Percentiles rank a stretch among this genome's conserved stretches.
phyloP scores from a whole-genome alignment of 2,329 filamentous ascomycete genomes.

The Botryotinia globosa region DNA sequence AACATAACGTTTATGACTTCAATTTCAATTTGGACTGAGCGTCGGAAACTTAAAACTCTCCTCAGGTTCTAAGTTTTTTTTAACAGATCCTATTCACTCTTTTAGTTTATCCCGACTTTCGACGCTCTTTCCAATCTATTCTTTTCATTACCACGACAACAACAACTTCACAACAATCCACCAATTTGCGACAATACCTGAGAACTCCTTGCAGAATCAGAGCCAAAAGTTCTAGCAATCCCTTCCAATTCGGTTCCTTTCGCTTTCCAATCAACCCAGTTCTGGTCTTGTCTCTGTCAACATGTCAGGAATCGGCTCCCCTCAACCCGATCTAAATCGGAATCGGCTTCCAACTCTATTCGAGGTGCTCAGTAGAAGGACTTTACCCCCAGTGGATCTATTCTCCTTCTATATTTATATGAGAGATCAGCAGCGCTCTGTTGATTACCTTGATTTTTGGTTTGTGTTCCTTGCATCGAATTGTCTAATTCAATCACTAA shows the following conservation, averaged over 20 bases:
- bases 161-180: neutral
- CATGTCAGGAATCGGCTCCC: slow-evolving; percentile 46
- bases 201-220: slow-evolving; percentile 15
- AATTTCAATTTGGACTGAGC: neutral
- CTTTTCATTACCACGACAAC: slow-evolving; percentile 4
- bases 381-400: slow-evolving; percentile 91
- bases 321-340: slow-evolving; percentile 60
- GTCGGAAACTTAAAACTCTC: neutral
- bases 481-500: slow-evolving; percentile 19
- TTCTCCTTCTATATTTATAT: slow-evolving; percentile 99
- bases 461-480: slow-evolving; percentile 40
- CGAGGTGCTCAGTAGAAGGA: slow-evolving; percentile 90
- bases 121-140: slow-evolving; percentile 11
- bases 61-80: slow-evolving; percentile 4
- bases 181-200: neutral
- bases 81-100: slow-evolving; percentile 1
- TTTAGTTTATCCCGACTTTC: neutral
- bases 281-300: slow-evolving; percentile 9
- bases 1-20: slow-evolving; percentile 5
- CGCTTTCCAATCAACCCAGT: neutral
- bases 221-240: neutral
- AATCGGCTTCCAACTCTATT: slow-evolving; percentile 92
- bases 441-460: slow-evolving; percentile 99
- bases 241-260: neutral
- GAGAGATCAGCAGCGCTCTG: slow-evolving; percentile 95